These are phyloP conservation scores for Teratosphaeria nubilosa DNA, from an alignment of 2,329 filamentous ascomycete species.

Conservation along the genomic window DNA sequence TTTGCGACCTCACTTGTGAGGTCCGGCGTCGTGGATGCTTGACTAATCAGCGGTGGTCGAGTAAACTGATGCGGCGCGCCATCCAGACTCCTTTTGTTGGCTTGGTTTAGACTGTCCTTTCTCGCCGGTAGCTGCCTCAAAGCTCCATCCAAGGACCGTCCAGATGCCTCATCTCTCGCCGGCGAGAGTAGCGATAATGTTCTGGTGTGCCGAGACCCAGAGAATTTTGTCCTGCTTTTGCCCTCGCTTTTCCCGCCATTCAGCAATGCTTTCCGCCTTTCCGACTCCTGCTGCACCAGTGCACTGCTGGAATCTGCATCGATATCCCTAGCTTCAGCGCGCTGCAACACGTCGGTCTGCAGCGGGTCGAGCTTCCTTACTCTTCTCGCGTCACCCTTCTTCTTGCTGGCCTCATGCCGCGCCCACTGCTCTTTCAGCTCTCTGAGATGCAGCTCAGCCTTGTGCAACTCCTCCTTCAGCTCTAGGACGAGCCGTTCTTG, in stretches of 20 bases:
- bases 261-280: conserved; percentile 61
- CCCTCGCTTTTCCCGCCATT: conserved; percentile 29
- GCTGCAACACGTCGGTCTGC: conserved; percentile 28
- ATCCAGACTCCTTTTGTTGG: background rate
- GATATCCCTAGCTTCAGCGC: conserved; percentile 31
- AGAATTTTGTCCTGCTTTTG: conserved; percentile 51
- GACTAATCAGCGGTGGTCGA: conserved; percentile 1
- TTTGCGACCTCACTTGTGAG: conserved; percentile 24
- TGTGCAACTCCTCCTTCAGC: conserved; percentile 76
- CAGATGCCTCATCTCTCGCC: conserved; percentile 14
- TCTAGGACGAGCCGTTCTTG: conserved; percentile 88
- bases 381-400: conserved; percentile 55
- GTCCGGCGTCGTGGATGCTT: conserved; percentile 14
- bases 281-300: conserved; percentile 52
- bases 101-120: conserved; percentile 13
- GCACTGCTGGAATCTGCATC: conserved; percentile 35
- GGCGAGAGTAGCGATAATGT: conserved; percentile 75
- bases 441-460: conserved; percentile 67
- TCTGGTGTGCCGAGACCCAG: conserved; percentile 51
- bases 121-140: conserved; percentile 9
- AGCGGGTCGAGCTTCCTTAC: conserved; percentile 40
- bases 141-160: background rate
- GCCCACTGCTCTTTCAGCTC: conserved; percentile 78
- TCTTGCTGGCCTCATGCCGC: conserved; percentile 63
- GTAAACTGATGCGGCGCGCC: background rate